Evolutionary conservation across 2,329 filamentous ascomycete genomes (phyloP), one percentile per base, ranked within the genome.

Genomic region (Aspergillus melleus): DNA sequence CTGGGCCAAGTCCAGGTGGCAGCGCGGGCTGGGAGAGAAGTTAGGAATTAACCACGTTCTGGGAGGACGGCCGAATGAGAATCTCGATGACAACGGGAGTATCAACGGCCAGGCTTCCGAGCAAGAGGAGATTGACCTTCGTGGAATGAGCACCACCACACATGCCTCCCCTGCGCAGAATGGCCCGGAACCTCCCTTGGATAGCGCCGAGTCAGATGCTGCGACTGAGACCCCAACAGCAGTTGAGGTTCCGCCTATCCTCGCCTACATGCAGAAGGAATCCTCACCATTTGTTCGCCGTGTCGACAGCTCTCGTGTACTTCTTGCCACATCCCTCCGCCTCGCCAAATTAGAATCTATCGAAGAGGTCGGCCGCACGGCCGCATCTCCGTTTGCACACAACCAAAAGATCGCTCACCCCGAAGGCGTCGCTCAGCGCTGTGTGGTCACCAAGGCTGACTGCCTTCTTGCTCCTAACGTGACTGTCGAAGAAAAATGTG

Each of bases 1-100:
- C 90, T 96, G 93, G 92, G 91, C 93, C 36, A 98, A 98, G 74
- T 88, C 94, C 0, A 88, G 88, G 57, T 99, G 95, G 95, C 93
- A 98, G 75, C 81, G 85, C 3, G 90, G 91, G 0, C 80, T 97
- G 3, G 86, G 85, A 0, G 86, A 90, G 54, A 97, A 96, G 75
- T 82, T 98, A 8, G 85, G 88, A 1, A 79, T 96, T 55, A 80
- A 85, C 53, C 82, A 88, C 94, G 4, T 81, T 95, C 53, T 81
- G 49, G 32, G 50, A 84, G 14, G 80, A 72, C 59, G 73, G 73
- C 55, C 65, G 36, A 42, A 14, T 8, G 36, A 42, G 36, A 42
- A 42, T 42, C 8, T 42, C 16, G 36, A 42, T 6, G 36, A 42
- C 36, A 42, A 42, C 16, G 36, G 36, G 1, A 42, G 36, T 9